phyloP scores from a whole-genome alignment of 2,329 filamentous ascomycete genomes.

The Fusarium camptoceras region DNA sequence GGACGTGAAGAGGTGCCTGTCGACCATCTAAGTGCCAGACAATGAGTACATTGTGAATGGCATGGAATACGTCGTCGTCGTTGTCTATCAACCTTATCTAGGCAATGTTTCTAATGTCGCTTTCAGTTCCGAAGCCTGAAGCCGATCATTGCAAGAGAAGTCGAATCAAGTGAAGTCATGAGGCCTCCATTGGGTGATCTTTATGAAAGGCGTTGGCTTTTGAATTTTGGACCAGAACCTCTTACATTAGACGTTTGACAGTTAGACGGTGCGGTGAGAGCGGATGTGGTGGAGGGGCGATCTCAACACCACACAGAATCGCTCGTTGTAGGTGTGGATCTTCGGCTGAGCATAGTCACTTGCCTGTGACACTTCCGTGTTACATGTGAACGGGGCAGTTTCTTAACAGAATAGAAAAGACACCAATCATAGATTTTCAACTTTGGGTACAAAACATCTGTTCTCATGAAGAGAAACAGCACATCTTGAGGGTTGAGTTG shows the following conservation, averaged over 20 bases:
- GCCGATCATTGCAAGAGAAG: not conserved
- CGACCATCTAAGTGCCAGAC: not conserved
- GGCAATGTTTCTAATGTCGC: not conserved
- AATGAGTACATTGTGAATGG: not conserved
- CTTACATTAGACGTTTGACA: slow-evolving; percentile 11
- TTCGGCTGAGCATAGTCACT: slow-evolving; percentile 13
- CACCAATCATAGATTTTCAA: not conserved
- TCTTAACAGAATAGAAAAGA: not conserved
- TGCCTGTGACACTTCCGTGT: slow-evolving; percentile 13
- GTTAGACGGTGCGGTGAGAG: slow-evolving; percentile 32
- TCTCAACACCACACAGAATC: slow-evolving; percentile 24
- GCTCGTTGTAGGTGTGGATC: slow-evolving; percentile 22
- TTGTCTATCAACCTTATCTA: not conserved
- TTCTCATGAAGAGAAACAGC: not conserved
- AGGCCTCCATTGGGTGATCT: slow-evolving; percentile 1
- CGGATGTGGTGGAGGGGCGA: slow-evolving; percentile 18
- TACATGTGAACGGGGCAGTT: slow-evolving; percentile 28
- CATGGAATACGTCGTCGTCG: no score
- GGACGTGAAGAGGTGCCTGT: not conserved
- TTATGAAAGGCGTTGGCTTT: not conserved
- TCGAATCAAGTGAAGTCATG: not conserved
- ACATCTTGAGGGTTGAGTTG: no score
- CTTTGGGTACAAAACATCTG: not conserved
- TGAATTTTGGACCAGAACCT: slow-evolving; percentile 14
- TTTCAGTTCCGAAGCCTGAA: not conserved